Conservation (phyloP, 495 filamentous ascomycete species). For the Endocarpon pusillum region DNA sequence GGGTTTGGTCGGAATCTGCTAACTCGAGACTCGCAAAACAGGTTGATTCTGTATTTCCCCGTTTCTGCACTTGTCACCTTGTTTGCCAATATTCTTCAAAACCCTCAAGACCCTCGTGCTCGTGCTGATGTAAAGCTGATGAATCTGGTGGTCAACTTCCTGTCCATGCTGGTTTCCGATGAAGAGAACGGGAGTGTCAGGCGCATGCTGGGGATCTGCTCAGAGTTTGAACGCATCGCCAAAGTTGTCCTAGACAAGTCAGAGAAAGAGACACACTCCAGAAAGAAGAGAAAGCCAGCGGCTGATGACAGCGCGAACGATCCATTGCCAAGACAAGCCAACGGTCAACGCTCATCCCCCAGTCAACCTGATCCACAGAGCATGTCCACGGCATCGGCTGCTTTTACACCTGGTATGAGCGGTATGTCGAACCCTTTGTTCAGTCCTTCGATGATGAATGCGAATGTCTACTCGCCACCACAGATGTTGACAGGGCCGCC, state of each 20-base stretch:
- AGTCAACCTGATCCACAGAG: slow-evolving; percentile 3
- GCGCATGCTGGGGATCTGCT: slow-evolving; percentile 82
- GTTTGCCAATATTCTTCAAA: slow-evolving; percentile 94
- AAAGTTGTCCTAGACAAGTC: slow-evolving; percentile 81
- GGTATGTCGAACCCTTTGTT: slow-evolving; percentile 12
- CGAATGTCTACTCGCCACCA: slow-evolving; percentile 6
- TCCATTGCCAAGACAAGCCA: slow-evolving; percentile 3
- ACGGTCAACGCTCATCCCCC: slow-evolving; percentile 6
- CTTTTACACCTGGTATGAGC: slow-evolving; percentile 8
- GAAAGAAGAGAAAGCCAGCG: slow-evolving; percentile 62
- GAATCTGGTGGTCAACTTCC: slow-evolving; percentile 80
- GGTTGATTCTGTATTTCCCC: slow-evolving; percentile 93
- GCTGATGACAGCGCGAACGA: slow-evolving; percentile 21
- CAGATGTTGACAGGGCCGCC: slow-evolving; percentile 6
- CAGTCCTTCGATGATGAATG: not conserved
- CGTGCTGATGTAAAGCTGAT: slow-evolving; percentile 80
- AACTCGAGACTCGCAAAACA: slow-evolving; percentile 20
- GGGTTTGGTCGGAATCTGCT: not conserved
- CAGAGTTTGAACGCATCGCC: slow-evolving; percentile 90
- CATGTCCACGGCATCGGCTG: slow-evolving; percentile 2
- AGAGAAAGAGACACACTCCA: slow-evolving; percentile 59
- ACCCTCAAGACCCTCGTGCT: slow-evolving; percentile 76
- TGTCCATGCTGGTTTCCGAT: slow-evolving; percentile 58
- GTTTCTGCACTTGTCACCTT: slow-evolving; percentile 90
- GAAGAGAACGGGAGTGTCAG: slow-evolving; percentile 72